Evolutionary conservation across 257 asterid genomes (phyloP), one percentile per base, ranked within the genome.

Genomic region (Gentiana dahurica): DNA sequence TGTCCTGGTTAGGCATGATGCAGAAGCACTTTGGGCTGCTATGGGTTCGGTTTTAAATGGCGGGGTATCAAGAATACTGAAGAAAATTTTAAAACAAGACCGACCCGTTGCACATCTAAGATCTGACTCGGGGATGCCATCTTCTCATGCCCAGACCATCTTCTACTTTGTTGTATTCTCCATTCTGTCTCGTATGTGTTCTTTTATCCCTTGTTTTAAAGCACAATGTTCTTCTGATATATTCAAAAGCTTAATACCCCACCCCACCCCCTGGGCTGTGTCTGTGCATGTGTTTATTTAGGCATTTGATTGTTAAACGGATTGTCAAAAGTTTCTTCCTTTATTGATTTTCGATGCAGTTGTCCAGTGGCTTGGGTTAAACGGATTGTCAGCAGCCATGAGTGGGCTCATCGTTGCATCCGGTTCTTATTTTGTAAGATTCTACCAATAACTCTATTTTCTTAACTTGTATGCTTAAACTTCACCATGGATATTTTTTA

Each of bases 81-180:
- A 89, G 73, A 57, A 65, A 57, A 33, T 75, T 58, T 62, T 90
- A 36, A 87, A 90, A 61, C 96, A 90, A 60, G 81, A 80, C 65
- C 67, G 97, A 63, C 97, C 97, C 2, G 62, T 65, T 70, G 54
- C 89, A 39, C 69, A 78, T 11, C 49, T 75, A 65, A 78, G 86
- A 74, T 71, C 95, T 2, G 96, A 82, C 65, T 95, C 96, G 0
- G 97, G 97, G 56, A 87, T 90, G 97, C 96, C 97, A 15, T 90
- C 97, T 48, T 80, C 95, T 32, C 97, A 87, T 60, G 90, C 96
- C 0, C 96, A 84, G 54, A 63, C 85, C 65, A 77, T 90, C 65
- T 77, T 72, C 65, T 90, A 60, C 56, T 64, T 75, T 1, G 34
- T 77, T 35, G 54, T 69, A 12, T 84, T 77, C 57, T 54, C 74